Evolutionary conservation across 345 rosid genomes (phyloP).

Genomic region (Eutrema japonicum): DNA sequence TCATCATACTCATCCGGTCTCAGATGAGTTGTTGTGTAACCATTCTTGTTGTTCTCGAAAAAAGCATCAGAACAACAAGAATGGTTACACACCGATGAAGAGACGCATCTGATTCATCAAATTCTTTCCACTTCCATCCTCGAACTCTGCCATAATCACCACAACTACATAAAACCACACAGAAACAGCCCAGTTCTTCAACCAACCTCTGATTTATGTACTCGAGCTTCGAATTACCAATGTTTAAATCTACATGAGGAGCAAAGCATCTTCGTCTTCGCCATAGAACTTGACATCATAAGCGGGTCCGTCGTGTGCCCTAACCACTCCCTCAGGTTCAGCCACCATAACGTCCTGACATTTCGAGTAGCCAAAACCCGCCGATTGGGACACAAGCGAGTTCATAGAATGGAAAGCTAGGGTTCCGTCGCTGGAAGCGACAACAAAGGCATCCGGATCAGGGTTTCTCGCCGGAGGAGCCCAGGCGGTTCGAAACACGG

Average conservation of each 20-base stretch:
- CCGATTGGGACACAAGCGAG: conserved; percentile 66
- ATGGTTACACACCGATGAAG: conserved; percentile 48
- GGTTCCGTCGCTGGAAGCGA: conserved; percentile 83
- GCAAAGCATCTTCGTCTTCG: conserved; percentile 63
- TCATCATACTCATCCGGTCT: too few relatives aligned
- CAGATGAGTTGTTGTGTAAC: too few relatives aligned
- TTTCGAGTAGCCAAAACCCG: conserved; percentile 37
- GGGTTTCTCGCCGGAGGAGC: conserved; percentile 60
- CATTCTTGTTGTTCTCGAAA: too few relatives aligned
- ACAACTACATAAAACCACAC: conserved; percentile 57
- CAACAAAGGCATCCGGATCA: conserved; percentile 63
- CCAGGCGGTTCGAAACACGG: conserved; percentile 84
- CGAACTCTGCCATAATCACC: conserved; percentile 92
- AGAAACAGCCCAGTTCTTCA: not conserved
- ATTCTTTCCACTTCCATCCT: conserved; percentile 92
- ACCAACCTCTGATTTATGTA: not conserved
- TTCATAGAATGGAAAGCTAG: conserved; percentile 73
- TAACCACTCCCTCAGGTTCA: conserved; percentile 65
- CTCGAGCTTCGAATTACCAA: conserved; percentile 10
- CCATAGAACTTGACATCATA: conserved; percentile 94
- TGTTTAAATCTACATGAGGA: conserved; percentile 61
- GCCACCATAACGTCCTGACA: conserved; percentile 45
- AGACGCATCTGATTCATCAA: conserved; percentile 50
- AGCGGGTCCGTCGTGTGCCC: conserved; percentile 85
- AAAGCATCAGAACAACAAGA: not conserved